Conservation (phyloP, 2,329 filamentous ascomycete species). For the Alternaria brassicicola region DNA sequence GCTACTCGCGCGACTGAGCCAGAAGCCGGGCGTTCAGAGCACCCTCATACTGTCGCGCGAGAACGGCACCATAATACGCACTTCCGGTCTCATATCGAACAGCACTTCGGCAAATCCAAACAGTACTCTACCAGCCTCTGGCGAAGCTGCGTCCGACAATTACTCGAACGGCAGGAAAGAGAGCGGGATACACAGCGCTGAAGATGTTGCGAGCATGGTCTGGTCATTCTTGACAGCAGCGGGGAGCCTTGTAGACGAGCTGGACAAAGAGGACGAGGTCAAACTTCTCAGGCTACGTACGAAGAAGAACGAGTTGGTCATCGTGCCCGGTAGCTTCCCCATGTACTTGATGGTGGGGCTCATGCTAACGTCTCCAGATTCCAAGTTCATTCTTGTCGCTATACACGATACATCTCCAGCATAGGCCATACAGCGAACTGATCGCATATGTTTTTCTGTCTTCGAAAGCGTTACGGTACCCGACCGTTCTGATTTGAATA, state of each 20-base stretch:
- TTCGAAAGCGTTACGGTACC: conserved; percentile 33
- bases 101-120: conserved; percentile 59
- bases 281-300: conserved; percentile 77
- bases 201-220: conserved; percentile 76
- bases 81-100: conserved; percentile 70
- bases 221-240: conserved; percentile 76
- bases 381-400: conserved; percentile 78
- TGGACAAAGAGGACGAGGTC: conserved; percentile 79
- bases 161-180: conserved; percentile 47
- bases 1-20: conserved; percentile 71
- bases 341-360: not conserved
- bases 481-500: conserved; percentile 3
- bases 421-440: conserved; percentile 42
- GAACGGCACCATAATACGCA: conserved; percentile 75
- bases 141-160: conserved; percentile 37
- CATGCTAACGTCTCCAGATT: conserved; percentile 54
- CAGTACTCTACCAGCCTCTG: conserved; percentile 45
- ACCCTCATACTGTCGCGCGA: conserved; percentile 75
- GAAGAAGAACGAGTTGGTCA: conserved; percentile 84
- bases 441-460: not conserved
- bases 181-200: conserved; percentile 63
- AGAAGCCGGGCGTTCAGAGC: conserved; percentile 79
- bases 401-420: conserved; percentile 80
- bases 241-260: conserved; percentile 70
- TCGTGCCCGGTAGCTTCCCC: conserved; percentile 65